Conservation (phyloP, 1,139 yeast genomes). For the Pneumocystis carinii region DNA sequence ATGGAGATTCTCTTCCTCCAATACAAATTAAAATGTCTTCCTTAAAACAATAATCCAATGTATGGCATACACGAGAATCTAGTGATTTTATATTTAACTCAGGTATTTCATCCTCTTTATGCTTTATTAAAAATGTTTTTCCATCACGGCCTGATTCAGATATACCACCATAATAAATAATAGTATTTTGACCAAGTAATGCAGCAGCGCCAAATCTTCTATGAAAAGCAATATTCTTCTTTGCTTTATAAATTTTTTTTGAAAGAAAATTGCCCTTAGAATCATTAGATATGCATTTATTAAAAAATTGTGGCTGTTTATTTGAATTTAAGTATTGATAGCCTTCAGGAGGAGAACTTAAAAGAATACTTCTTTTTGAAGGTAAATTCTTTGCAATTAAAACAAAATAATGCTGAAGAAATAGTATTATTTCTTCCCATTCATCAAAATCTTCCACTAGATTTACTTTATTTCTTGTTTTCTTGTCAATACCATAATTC, state of each 20-base stretch:
- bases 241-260: neutral
- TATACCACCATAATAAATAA: conserved; percentile 42
- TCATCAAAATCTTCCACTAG: conserved; percentile 61
- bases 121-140: conserved; percentile 8
- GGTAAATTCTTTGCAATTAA: conserved; percentile 39
- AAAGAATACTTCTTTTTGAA: conserved; percentile 24
- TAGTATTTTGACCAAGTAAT: conserved; percentile 18
- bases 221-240: conserved; percentile 1
- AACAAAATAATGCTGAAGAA: conserved; percentile 62
- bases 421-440: conserved; percentile 65
- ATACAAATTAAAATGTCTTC: conserved; percentile 29
- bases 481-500: conserved; percentile 30
- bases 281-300: neutral
- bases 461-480: conserved; percentile 32
- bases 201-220: conserved; percentile 13
- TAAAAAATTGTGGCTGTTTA: neutral
- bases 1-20: conserved; percentile 62
- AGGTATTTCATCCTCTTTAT: conserved; percentile 6
- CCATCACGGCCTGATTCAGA: conserved; percentile 25
- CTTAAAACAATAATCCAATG: conserved; percentile 27
- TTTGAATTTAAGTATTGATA: neutral
- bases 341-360: conserved; percentile 6
- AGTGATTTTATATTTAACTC: conserved; percentile 4
- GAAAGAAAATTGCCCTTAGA: neutral
- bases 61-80: conserved; percentile 46